phyloP scores from a whole-genome alignment of 805 yeast species.

The Grigorovia yakushimaensis region DNA sequence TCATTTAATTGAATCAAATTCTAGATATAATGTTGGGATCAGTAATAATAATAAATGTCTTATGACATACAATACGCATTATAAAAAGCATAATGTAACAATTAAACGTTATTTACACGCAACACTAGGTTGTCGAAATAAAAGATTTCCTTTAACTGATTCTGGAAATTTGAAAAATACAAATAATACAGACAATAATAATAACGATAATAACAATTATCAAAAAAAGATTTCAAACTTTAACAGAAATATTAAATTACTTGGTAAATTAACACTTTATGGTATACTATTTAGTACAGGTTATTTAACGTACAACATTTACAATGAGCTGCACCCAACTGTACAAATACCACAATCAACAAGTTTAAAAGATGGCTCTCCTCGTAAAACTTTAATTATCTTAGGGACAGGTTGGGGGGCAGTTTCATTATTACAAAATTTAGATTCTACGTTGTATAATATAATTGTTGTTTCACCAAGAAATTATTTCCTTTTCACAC shows the following conservation, averaged over 20 bases:
- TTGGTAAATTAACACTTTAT: conserved; percentile 4
- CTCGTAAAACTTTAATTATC: conserved; percentile 45
- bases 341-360: conserved; percentile 54
- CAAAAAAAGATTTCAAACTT: background rate
- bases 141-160: background rate
- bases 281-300: conserved; percentile 38
- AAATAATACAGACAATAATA: too few relatives aligned
- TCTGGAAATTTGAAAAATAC: background rate
- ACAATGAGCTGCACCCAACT: conserved; percentile 52
- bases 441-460: conserved; percentile 81
- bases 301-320: conserved; percentile 51
- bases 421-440: conserved; percentile 68
- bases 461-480: conserved; percentile 89
- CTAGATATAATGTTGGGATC: too few relatives aligned
- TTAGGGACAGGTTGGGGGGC: conserved; percentile 96
- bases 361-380: conserved; percentile 37
- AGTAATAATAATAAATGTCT: too few relatives aligned
- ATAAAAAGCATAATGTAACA: too few relatives aligned
- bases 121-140: background rate
- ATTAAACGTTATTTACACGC: background rate
- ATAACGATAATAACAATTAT: too few relatives aligned
- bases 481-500: conserved; percentile 92
- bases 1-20: too few relatives aligned
- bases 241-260: background rate
- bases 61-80: too few relatives aligned